Conservation (phyloP, 176 grass and related monocot species). For the Avena eriantha region DNA sequence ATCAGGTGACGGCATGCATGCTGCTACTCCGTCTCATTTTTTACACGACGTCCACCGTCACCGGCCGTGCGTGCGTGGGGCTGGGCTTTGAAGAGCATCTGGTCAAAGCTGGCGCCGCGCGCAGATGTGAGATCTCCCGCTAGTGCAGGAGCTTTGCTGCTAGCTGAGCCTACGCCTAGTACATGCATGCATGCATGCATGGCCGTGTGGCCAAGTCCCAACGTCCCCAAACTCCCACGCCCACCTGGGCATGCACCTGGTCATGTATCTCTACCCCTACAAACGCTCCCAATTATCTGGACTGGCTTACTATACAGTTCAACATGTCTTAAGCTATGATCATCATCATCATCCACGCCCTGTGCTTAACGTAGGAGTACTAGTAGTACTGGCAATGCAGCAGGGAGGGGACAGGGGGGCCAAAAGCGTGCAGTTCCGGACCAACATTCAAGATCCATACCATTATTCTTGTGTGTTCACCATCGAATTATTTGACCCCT, state of each 20-base stretch:
- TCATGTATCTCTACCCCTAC: not conserved
- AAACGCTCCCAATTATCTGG: constrained; percentile 36
- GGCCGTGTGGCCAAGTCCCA: constrained; percentile 54
- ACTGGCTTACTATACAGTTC: not conserved
- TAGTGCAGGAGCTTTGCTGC: constrained; percentile 39
- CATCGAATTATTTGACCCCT: too few relatives aligned
- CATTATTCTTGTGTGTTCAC: too few relatives aligned
- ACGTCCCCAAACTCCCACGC: constrained; percentile 64
- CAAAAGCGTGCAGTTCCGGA: constrained; percentile 42
- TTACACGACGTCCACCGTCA: not conserved
- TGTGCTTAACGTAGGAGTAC: not conserved
- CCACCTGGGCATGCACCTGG: constrained; percentile 31
- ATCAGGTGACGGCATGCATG: not conserved
- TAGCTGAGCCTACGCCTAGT: constrained; percentile 30
- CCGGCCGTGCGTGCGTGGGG: not conserved
- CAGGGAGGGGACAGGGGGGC: constrained; percentile 28
- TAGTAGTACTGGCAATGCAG: not conserved
- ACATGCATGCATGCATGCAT: not conserved
- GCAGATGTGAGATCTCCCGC: constrained; percentile 33
- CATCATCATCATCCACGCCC: not conserved
- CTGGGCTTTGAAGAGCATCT: constrained; percentile 49
- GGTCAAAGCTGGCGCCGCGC: constrained; percentile 50
- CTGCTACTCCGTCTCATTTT: not conserved
- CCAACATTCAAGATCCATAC: not conserved
- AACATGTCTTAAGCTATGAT: constrained; percentile 7